Evolutionary conservation across 2,329 filamentous ascomycete species (phyloP).

Genomic region (Aureobasidium melanogenum): DNA sequence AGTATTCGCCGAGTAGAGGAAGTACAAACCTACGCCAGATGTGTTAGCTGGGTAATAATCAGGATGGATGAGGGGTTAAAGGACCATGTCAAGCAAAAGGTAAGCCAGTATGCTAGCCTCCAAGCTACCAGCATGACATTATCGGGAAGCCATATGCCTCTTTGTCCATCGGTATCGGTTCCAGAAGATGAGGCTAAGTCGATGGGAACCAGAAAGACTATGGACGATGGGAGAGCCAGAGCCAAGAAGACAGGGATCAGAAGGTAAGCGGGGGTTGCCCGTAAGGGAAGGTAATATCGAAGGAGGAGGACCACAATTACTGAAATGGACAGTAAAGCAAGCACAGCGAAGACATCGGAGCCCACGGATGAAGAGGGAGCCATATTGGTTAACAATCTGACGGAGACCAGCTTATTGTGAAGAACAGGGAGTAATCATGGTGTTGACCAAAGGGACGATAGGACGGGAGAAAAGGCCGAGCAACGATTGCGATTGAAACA

Average conservation of each 20-base stretch:
- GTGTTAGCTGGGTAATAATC: background rate
- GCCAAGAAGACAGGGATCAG: constrained; percentile 90
- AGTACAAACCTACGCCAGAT: constrained; percentile 65
- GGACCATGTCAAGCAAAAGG: constrained; percentile 88
- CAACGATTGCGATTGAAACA: background rate
- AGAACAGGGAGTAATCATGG: background rate
- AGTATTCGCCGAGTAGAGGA: constrained; percentile 86
- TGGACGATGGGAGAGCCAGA: constrained; percentile 84
- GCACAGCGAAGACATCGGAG: constrained; percentile 68
- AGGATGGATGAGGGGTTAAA: constrained; percentile 16
- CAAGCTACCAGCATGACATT: constrained; percentile 75
- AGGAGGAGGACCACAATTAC: constrained; percentile 72
- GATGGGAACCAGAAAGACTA: constrained; percentile 86
- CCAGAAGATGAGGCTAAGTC: constrained; percentile 82
- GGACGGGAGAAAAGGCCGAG: background rate
- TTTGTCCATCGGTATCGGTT: constrained; percentile 55
- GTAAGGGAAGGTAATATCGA: constrained; percentile 82
- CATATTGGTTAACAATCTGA: constrained; percentile 19
- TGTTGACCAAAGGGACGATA: background rate
- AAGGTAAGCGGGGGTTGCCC: constrained; percentile 82
- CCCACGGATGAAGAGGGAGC: constrained; percentile 55
- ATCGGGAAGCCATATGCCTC: constrained; percentile 81
- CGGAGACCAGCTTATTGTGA: background rate
- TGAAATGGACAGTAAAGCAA: constrained; percentile 66
- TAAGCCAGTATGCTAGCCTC: constrained; percentile 96